Evolutionary conservation across 1,284 basidiomycete genomes (phyloP), one percentile per base, ranked within the genome.

Genomic region (Neotropicomus parvogracilis): DNA sequence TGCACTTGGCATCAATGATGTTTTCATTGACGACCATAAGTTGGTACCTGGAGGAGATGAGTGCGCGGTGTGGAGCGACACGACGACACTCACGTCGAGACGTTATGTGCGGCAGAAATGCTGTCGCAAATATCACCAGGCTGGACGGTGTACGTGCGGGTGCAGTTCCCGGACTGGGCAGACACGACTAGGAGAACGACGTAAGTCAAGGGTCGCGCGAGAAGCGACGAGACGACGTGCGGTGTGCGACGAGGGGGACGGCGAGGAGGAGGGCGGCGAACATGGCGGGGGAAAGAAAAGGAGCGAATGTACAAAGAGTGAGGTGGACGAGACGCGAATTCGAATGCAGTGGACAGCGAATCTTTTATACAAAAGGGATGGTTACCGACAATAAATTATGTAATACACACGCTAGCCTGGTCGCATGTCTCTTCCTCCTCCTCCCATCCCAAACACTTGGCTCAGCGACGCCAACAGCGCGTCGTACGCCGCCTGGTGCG

Each of bases 401-500:
- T 56, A 53, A 54, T 40, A n/a, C 8, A 32, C 17, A 31, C 8
- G 6, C 44, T 21, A 54, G 3, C 60, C 62, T 9, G 62, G 60
- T 42, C 52, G 38, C 21, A 63, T 43, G 31, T 59, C 50, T 7
- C 24, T n/a, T n/a, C n/a, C 24, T 24, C 24, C 24, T 24, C 56
- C 51, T 7, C 42, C 68, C 32, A 70, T 57, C 4, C 76, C 74
- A 54, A 80, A 73, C 19, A 75, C 58, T 37, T 71, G 74, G 9
- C 70, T 73, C 9, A 85, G 60, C 37, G 73, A 75, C 14, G 68
- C 58, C 24, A 75, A 70, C 3, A 88, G 65, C 0, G 81, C 75
- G 51, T 85, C 81, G 59, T 83, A 88, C 4, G 84, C 82, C 0
- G 80, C 75, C 48, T 79, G 73, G 58, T 86, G 83, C 3, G 87